Conservation (phyloP, 331 rosid species). For the Saraca asoca region DNA sequence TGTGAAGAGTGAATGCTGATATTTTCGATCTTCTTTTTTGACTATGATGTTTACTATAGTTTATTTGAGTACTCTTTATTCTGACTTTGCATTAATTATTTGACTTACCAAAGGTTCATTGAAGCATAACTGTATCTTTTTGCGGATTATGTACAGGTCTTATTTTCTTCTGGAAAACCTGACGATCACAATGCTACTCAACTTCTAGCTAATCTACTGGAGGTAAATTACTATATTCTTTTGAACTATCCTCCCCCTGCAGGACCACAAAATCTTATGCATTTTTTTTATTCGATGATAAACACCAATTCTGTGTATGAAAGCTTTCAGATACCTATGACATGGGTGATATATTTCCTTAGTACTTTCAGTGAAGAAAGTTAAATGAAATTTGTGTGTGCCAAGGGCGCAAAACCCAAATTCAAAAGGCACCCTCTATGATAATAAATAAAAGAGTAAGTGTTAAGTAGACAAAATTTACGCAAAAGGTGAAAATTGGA, state of each 20-base stretch:
- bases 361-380: background rate
- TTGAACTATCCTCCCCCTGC: background rate
- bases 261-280: background rate
- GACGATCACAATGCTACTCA: conserved; percentile 52
- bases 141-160: conserved; percentile 54
- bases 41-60: too few relatives aligned
- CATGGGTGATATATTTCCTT: conserved; percentile 18
- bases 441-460: background rate
- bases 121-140: conserved; percentile 9
- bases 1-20: too few relatives aligned
- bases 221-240: conserved; percentile 48
- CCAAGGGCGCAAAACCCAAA: background rate
- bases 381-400: background rate
- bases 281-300: too few relatives aligned
- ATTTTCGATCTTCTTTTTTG: too few relatives aligned
- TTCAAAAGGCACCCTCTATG: background rate
- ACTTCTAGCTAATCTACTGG: conserved; percentile 73
- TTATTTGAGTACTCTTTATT: too few relatives aligned
- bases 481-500: too few relatives aligned
- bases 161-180: conserved; percentile 64
- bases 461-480: too few relatives aligned
- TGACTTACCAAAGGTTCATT: background rate
- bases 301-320: too few relatives aligned
- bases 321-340: too few relatives aligned
- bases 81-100: too few relatives aligned